Evolutionary conservation across 2,329 filamentous ascomycete genomes (phyloP).

Genomic region (Phoma sp.): DNA sequence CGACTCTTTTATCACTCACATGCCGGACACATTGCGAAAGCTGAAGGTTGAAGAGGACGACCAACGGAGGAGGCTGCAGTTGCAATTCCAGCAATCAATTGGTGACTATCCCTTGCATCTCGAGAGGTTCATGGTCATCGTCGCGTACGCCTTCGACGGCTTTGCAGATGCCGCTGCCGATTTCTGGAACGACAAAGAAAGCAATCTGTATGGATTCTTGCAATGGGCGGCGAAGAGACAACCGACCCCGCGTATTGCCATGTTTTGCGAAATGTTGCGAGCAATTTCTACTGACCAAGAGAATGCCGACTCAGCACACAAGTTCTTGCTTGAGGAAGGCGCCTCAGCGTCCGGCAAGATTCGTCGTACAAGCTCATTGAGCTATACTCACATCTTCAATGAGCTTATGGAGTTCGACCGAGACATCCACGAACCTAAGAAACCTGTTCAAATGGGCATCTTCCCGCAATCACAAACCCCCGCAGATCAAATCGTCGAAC

Average conservation of each 20-base stretch:
- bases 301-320: constrained; percentile 83
- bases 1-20: constrained; percentile 91
- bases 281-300: constrained; percentile 82
- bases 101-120: constrained; percentile 65
- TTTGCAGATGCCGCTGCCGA: constrained; percentile 82
- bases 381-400: constrained; percentile 90
- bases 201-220: constrained; percentile 91
- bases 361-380: constrained; percentile 81
- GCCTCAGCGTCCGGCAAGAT: constrained; percentile 73
- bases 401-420: constrained; percentile 85
- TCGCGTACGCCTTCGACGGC: constrained; percentile 88
- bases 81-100: constrained; percentile 56
- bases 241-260: constrained; percentile 92
- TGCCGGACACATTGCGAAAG: constrained; percentile 88
- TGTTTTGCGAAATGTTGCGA: constrained; percentile 95
- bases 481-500: constrained; percentile 72
- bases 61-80: constrained; percentile 64
- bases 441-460: constrained; percentile 67
- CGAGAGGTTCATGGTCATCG: constrained; percentile 89
- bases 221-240: constrained; percentile 96
- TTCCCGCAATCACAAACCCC: constrained; percentile 46
- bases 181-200: constrained; percentile 92
- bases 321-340: constrained; percentile 87
- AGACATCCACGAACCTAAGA: constrained; percentile 73
- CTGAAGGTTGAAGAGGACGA: constrained; percentile 90